These are phyloP conservation scores for Rhizophlyctis rosea DNA, from an alignment of 192 early-diverging fungal species.

Conservation along the genomic window DNA sequence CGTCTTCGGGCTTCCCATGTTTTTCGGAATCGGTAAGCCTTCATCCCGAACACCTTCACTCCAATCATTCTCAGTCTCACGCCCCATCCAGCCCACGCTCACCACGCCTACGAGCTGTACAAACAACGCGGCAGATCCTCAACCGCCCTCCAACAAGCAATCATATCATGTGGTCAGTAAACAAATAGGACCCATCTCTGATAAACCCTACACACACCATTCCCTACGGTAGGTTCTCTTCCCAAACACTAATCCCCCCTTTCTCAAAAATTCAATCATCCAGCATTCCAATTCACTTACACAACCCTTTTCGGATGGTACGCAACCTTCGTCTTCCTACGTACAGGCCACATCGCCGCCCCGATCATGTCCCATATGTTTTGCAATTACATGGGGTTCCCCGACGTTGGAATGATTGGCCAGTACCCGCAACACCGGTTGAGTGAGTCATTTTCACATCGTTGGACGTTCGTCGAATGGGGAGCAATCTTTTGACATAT, in stretches of 20 bases:
- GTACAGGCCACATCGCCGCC: conserved; percentile 53
- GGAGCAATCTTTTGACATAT: no score
- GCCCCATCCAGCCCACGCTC: conserved; percentile 55
- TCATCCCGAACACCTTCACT: background rate
- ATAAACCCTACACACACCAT: no score
- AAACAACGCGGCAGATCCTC: background rate
- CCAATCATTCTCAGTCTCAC: background rate
- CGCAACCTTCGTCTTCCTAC: conserved; percentile 61
- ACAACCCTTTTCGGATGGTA: conserved; percentile 81
- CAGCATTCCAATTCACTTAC: conserved; percentile 66
- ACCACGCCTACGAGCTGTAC: conserved; percentile 59
- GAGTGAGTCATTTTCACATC: no score
- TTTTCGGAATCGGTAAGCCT: conserved; percentile 72
- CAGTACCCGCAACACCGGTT: conserved; percentile 5
- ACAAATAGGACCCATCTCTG: no score
- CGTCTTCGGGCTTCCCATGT: conserved; percentile 59
- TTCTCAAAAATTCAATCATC: no score
- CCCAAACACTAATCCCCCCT: no score
- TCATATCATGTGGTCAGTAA: background rate
- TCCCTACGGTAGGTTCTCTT: no score
- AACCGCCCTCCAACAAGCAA: background rate
- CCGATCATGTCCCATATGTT: conserved; percentile 63
- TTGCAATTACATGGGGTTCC: conserved; percentile 77
- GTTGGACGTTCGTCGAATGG: no score
- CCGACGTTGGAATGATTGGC: conserved; percentile 45